Evolutionary conservation across 768 basidiomycete genomes (phyloP), one percentile per base, ranked within the genome.

Genomic region (Lentinula sp.): DNA sequence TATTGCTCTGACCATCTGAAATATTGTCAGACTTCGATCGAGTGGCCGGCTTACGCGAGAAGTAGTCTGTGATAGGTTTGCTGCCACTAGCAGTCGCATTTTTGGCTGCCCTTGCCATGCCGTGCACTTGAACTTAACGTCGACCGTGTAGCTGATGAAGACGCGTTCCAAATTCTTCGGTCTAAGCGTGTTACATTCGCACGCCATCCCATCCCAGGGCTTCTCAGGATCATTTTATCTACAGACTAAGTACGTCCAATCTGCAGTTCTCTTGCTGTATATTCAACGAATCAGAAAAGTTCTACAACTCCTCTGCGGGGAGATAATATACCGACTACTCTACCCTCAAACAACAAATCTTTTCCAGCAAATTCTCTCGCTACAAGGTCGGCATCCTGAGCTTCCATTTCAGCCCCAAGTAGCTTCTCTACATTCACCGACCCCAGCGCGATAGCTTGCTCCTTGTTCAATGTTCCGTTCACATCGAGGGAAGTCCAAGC

Each of bases 401-500:
- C 69, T n/a, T 69, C 67, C 5, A 64, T 60, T 48, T 73, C 64
- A 15, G 74, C 75, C 10, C 79, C 78, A 54, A 76, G 72, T 51
- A 76, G 68, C 59, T 64, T 77, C 56, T 77, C 72, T 6, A 84
- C 55, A 66, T 83, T 82, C 2, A 73, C 72, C 1, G 81, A 79
- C 12, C 78, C 82, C 28, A 84, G 67, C 4, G 79, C 79, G 37
- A 82, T 61, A 9, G 77, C 80, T 56, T 81, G 67, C 59, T 76
- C 73, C 62, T 72, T 75, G 28, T 75, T 71, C 12, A 84, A 67
- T 12, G 66, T 66, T 6, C 76, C 75, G 2, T 74, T 76, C 23
- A 74, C 69, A 66, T 79, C 79, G 23, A 81, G 75, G 0, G 79
- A 75, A 48, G 79, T 75, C 93, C 94, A 95, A 46, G 84, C 90